Base-by-base conservation (phyloP, 2,329 filamentous ascomycete genomes). In the Pezicula neosporulosa region DNA sequence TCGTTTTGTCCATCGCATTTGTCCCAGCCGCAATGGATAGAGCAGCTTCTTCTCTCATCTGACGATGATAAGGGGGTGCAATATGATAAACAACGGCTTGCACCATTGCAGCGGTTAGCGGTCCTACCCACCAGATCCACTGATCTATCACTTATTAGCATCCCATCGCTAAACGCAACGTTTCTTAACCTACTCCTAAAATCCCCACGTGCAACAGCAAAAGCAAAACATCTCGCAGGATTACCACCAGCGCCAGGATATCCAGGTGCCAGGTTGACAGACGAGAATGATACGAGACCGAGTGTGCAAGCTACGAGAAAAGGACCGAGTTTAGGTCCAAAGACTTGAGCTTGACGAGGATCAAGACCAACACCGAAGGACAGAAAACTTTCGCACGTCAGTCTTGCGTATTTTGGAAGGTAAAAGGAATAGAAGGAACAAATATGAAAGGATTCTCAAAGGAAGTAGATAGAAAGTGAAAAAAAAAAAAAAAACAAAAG, bases 281-380 rank as follows among this genome's bases (percentile, higher is more conserved):
- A 72, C 0, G 68, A 62, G 51, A 74, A 73, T 0, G 64, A 65
- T 16, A 68, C 55, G 0, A 71, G 56, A 0, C 68, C 72, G 4
- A 73, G 56, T 1, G 65, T 63, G 3, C 74, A 55, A 1, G 77
- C 73, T 1, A 80, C 75, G 7, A 82, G 63, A 24, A 77, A 72
- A 0, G 78, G 77, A 0, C 72, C 71, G 3, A 78, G 60, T 0
- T 75, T 71, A 6, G 75, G 76, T 0, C 78, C 78, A 53, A 79
- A 75, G 1, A 75, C 68, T 28, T 72, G 66, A 0, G 66, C 68
- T 56, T 81, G 77, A 16, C 78, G 62, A 0, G 78, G 78, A 60
- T 81, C 78, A 4, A 82, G 60, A 8, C 75, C 78, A 3, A 80
- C 72, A 0, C 78, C 77, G 55, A 81, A 81, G 0, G 77, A 71